Conservation (phyloP, 768 basidiomycete species). For the Collybia mongolica region DNA sequence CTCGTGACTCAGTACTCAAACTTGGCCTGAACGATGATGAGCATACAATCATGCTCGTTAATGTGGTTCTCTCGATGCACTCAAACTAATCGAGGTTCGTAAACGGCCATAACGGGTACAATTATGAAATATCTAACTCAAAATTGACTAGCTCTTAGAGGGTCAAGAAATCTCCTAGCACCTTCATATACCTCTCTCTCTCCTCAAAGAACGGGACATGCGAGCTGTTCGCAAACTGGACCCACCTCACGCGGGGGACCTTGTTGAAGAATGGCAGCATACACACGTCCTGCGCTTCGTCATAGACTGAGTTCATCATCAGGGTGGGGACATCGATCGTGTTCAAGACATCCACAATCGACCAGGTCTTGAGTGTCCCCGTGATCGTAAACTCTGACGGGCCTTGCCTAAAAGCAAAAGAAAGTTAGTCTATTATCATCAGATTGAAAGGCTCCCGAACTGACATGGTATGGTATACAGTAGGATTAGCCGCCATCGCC, state of each 20-base stretch:
- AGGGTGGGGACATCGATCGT: conserved; percentile 38
- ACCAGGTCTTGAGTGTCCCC: conserved; percentile 37
- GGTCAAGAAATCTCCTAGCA: conserved; percentile 33
- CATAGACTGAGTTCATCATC: conserved; percentile 40
- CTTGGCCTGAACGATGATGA: too few species aligned
- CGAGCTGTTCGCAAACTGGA: conserved; percentile 40
- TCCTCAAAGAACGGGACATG: conserved; percentile 48
- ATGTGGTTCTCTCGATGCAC: too few species aligned
- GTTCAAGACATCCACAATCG: conserved; percentile 40
- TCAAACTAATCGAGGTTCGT: too few species aligned
- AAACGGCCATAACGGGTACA: too few species aligned
- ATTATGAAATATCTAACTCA: too few species aligned
- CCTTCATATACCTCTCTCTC: conserved; percentile 35
- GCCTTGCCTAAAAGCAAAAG: conserved; percentile 8
- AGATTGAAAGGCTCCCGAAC: conserved; percentile 13
- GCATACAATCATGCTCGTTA: too few species aligned
- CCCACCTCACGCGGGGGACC: conserved; percentile 42
- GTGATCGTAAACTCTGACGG: conserved; percentile 15
- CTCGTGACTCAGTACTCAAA: too few species aligned
- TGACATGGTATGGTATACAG: conserved; percentile 26
- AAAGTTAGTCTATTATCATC: neutral
- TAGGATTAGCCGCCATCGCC: conserved; percentile 20
- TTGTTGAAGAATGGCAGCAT: conserved; percentile 35
- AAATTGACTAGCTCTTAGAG: too few species aligned
- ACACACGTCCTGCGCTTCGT: conserved; percentile 39